Base-by-base conservation (phyloP, 139 green algal species). In the Coelastrella sp. region DNA sequence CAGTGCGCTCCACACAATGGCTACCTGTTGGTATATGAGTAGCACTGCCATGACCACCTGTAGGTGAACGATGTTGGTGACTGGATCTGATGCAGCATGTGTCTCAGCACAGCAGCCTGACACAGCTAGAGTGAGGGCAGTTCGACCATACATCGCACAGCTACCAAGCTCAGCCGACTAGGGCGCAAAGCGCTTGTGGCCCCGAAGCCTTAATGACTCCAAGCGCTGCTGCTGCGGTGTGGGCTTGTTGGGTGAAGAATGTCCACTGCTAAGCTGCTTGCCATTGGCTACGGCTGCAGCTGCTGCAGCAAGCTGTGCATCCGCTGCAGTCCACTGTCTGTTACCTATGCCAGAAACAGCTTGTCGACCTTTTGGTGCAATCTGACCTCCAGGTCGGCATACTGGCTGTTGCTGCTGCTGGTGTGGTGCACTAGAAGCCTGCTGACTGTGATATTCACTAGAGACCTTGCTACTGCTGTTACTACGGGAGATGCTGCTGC, bases 241-340 rank as follows among this genome's bases (percentile, higher is more conserved):
- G 35, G 72, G 45, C 43, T 79, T 79, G 5, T 3, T 27, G 15
- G n/a, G 32, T 23, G 64, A 73, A 11, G 64, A 41, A 41, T 15
- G 27, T 43, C 27, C 64, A 25, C 53, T 43, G 25, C 25, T 1
- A n/a, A 41, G 43, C 72, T 43, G 43, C 45, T 6, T 23, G 15
- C 13, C 72, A 62, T 35, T 53, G n/a, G 72, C 69, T 19, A 40
- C 72, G 21, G 72, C 72, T 30, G 72, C 72, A 30, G 72, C 72
- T 51, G 67, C 67, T 76, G 67, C 67, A 48, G 72, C 72, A 30
- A 77, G 37, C 68, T 77, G 37, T 57, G 68, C 68, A 57, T 77
- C 68, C 35, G 43, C 23, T 32, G 43, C 38, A 15, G 37, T 77
- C 68, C 68, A 77, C 40, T 77, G 53, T 34, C 68, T 77, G 68